Evolutionary conservation across 2,329 filamentous ascomycete genomes (phyloP).

Genomic region (Mycocentrospora acerina): DNA sequence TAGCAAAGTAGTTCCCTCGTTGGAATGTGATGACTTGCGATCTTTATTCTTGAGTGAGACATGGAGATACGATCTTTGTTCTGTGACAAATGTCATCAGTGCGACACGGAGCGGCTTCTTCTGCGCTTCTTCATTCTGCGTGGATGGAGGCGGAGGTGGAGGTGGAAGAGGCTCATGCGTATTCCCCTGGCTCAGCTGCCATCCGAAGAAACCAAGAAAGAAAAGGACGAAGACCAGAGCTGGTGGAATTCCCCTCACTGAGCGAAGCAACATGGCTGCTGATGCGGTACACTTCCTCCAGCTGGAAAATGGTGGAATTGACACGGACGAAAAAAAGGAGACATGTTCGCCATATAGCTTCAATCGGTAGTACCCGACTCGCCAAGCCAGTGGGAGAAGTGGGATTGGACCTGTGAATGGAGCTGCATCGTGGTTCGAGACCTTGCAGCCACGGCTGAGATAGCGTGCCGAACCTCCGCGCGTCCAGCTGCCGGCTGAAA

Average conservation of each 20-base stretch:
- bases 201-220: constrained; percentile 35
- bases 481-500: too few relatives aligned
- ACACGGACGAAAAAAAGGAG: neutral
- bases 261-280: constrained; percentile 30
- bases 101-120: constrained; percentile 30
- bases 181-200: constrained; percentile 29
- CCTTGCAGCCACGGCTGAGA: neutral
- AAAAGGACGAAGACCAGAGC: constrained; percentile 26
- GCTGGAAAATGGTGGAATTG: neutral
- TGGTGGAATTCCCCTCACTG: constrained; percentile 22
- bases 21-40: constrained; percentile 22
- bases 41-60: constrained; percentile 42
- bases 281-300: neutral
- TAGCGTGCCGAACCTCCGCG: too few relatives aligned
- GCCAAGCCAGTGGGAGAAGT: constrained; percentile 20
- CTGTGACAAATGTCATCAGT: constrained; percentile 40
- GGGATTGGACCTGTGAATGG: constrained; percentile 13
- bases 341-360: constrained; percentile 6
- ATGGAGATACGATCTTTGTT: constrained; percentile 40
- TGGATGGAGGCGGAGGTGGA: constrained; percentile 10
- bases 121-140: constrained; percentile 3
- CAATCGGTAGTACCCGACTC: constrained; percentile 16
- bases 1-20: neutral
- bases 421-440: constrained; percentile 9
- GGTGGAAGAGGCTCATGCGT: constrained; percentile 13